A percentile compares a stretch with the other conserved stretches of the same genome.
Conservation (phyloP, 164 flowering plant genomes). For the Sextonia rubra region DNA sequence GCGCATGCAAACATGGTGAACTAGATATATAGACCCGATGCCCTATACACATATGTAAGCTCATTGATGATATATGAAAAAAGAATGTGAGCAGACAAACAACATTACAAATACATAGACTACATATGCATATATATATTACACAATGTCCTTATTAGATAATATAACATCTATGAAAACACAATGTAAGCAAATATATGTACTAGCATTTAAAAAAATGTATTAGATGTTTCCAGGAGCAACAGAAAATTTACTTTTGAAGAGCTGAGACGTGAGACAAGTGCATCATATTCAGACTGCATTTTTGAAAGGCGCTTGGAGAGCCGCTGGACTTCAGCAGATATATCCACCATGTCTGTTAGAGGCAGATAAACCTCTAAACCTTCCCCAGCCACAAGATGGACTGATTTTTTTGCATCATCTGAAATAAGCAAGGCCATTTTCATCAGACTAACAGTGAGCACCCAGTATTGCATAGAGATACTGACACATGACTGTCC, state of each 20-base stretch:
- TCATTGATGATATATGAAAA: too few species aligned
- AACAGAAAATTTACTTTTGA: conserved; percentile 38
- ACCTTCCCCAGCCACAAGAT: conserved; percentile 89
- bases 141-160: too few species aligned
- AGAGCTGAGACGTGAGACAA: conserved; percentile 67
- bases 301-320: conserved; percentile 80
- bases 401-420: conserved; percentile 79
- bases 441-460: conserved; percentile 12
- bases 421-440: conserved; percentile 29
- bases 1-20: too few species aligned
- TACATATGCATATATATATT: too few species aligned
- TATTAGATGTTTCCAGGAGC: too few species aligned
- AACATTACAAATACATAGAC: too few species aligned
- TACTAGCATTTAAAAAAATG: not conserved
- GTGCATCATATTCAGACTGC: conserved; percentile 75
- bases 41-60: too few species aligned
- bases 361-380: conserved; percentile 95
- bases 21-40: too few species aligned
- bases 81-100: too few species aligned
- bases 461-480: conserved; percentile 7
- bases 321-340: conserved; percentile 81
- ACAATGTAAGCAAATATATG: not conserved
- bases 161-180: too few species aligned
- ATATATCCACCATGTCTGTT: conserved; percentile 86
- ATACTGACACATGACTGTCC: not conserved